phyloP scores from a whole-genome alignment of 108 stramenopile species.

The Nitzschia inconspicua region DNA sequence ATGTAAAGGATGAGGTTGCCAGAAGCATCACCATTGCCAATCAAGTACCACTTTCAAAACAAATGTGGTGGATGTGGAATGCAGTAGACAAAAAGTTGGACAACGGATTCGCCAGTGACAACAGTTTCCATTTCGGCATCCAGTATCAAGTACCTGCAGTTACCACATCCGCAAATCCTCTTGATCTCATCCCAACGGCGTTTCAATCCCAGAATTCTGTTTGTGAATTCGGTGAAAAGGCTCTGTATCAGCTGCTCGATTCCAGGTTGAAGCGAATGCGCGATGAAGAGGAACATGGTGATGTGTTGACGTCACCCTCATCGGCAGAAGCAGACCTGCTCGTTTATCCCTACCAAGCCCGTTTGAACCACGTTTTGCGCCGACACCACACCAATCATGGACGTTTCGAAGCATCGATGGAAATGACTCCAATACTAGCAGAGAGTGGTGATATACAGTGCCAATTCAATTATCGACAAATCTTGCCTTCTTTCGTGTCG shows the following conservation, averaged over 20 bases:
- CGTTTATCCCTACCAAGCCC: neutral
- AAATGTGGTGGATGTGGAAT: slow-evolving; percentile 6
- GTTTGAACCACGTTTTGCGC: slow-evolving; percentile 22
- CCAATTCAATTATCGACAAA: slow-evolving; percentile 18
- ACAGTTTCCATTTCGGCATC: slow-evolving; percentile 1
- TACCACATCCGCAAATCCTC: no score
- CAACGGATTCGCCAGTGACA: neutral
- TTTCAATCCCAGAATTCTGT: no score
- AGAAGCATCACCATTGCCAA: neutral
- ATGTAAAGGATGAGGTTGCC: neutral
- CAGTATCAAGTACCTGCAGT: slow-evolving; percentile 1
- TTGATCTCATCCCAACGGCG: no score
- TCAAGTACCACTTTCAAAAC: neutral
- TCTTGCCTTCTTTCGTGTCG: slow-evolving; percentile 12
- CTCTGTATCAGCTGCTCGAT: no score
- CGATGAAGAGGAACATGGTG: no score
- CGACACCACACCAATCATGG: slow-evolving; percentile 19
- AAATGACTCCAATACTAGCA: neutral
- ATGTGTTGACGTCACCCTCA: no score
- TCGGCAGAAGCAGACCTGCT: no score
- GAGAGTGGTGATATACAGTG: neutral
- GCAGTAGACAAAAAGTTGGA: neutral
- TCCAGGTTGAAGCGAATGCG: no score
- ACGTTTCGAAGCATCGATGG: slow-evolving; percentile 23
- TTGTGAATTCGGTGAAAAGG: no score